Base-by-base conservation (phyloP, 352 stramenopile genomes). In the Pythium brassicae region DNA sequence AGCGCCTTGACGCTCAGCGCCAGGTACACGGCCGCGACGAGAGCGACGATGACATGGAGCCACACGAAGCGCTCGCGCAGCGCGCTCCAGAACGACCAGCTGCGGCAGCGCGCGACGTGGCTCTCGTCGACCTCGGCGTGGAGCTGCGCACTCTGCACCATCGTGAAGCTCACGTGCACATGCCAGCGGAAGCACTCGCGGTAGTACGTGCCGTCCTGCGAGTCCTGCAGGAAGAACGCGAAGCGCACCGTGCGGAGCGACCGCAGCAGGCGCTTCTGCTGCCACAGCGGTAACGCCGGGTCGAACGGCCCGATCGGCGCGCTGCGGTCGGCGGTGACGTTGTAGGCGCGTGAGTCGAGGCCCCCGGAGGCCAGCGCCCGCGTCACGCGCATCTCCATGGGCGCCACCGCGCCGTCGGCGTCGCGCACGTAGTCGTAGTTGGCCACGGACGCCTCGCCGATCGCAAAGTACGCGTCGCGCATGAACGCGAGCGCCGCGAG, bases 181-280 rank as follows among this genome's bases (percentile, higher is more conserved):
- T 72, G 62, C 85, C 85, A 95, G 54, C 89, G 81, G 60, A 93
- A 95, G 56, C 85, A 95, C 45, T 95, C 85, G 44, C 78, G 63
- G 63, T 95, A 95, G 40, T 82, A 88, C 46, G 75, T 61, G 15
- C 84, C 84, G 54, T 84, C 83, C 62, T 95, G 83, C 11, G 63
- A 72, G 42, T 95, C 85, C 29, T 78, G 76, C 27, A 95, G 57
- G 4, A 65, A 62, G 34, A 95, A 81, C 14, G 66, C 63, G 44
- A 93, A 78, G 29, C 56, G 64, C 20, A 92, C 59, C 12, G 22
- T 27, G 0, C 55, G 55, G 1, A 93, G 34, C 22, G 81, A 83
- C 17, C 72, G 77, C 55, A 89, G 50, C 6, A 92, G 59, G 44
- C 74, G 59, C 32, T 75, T 71, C 29, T 73, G 65, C 55, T 80